These are phyloP conservation scores for Pelargonium australe DNA, from an alignment of 441 rosid genomes.

Conservation along the genomic window DNA sequence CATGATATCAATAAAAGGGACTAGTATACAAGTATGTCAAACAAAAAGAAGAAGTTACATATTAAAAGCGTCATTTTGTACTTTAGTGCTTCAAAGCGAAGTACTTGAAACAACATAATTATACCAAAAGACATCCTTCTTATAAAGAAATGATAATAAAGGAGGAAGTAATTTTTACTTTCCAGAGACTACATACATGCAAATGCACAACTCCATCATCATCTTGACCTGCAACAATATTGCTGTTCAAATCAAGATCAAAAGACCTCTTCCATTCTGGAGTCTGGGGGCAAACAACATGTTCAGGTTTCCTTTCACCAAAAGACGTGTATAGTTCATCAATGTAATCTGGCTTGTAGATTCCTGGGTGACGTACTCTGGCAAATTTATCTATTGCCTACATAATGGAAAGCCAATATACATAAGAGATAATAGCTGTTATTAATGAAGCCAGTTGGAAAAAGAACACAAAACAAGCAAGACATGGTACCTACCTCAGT, in stretches of 20 bases:
- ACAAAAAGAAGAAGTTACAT: neutral
- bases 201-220: constrained; percentile 71
- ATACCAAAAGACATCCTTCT: neutral
- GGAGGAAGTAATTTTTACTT: constrained; percentile 12
- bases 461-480: neutral
- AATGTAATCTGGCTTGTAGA: constrained; percentile 86
- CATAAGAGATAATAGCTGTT: constrained; percentile 10
- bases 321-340: constrained; percentile 73
- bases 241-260: constrained; percentile 94
- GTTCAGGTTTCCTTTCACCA: constrained; percentile 83
- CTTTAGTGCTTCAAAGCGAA: neutral
- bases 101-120: neutral
- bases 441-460: constrained; percentile 10
- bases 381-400: constrained; percentile 84
- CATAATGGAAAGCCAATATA: constrained; percentile 20
- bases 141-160: neutral
- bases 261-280: constrained; percentile 98
- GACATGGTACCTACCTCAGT: constrained; percentile 48
- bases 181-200: constrained; percentile 42
- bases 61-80: neutral
- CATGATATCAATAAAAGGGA: too few relatives aligned
- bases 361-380: constrained; percentile 95
- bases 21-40: neutral
- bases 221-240: constrained; percentile 76
- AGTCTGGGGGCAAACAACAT: constrained; percentile 64